phyloP scores from a whole-genome alignment of 345 rosid species.

The Alliaria petiolata region DNA sequence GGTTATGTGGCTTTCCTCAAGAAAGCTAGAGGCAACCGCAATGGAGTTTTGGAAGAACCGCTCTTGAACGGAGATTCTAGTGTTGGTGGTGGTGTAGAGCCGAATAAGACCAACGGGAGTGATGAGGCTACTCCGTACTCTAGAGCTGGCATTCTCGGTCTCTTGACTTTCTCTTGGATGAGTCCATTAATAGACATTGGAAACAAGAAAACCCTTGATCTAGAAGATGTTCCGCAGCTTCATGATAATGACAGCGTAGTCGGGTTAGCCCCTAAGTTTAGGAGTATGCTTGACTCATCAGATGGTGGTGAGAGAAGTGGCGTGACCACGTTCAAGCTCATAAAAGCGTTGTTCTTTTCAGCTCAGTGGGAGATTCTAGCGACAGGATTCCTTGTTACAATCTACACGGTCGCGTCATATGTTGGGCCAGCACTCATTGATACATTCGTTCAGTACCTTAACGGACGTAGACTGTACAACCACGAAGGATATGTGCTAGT shows the following conservation, averaged over 20 bases:
- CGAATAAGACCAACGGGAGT: slow-evolving; percentile 34
- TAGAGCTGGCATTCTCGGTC: slow-evolving; percentile 41
- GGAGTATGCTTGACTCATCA: slow-evolving; percentile 40
- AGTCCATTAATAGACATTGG: slow-evolving; percentile 55
- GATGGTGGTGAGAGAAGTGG: slow-evolving; percentile 26
- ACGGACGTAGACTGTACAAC: slow-evolving; percentile 42
- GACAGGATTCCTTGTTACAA: slow-evolving; percentile 37
- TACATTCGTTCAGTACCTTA: slow-evolving; percentile 53
- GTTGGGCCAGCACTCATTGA: slow-evolving; percentile 67
- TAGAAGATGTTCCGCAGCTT: slow-evolving; percentile 67
- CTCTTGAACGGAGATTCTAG: slow-evolving; percentile 35
- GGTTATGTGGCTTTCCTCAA: slow-evolving; percentile 45
- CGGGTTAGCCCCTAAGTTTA: slow-evolving; percentile 37
- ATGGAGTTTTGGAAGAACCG: slow-evolving; percentile 40
- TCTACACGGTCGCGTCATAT: slow-evolving; percentile 45
- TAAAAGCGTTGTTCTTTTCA: slow-evolving; percentile 41
- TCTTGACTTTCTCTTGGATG: slow-evolving; percentile 63
- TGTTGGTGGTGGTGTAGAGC: background rate
- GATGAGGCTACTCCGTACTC: slow-evolving; percentile 47
- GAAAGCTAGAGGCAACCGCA: slow-evolving; percentile 28
- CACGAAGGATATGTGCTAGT: slow-evolving; percentile 57
- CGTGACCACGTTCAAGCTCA: slow-evolving; percentile 46
- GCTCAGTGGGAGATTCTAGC: slow-evolving; percentile 46
- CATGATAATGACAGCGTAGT: slow-evolving; percentile 44
- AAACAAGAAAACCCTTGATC: slow-evolving; percentile 52